Conservation (phyloP, 2,329 filamentous ascomycete genomes). For the Nakataea oryzae region DNA sequence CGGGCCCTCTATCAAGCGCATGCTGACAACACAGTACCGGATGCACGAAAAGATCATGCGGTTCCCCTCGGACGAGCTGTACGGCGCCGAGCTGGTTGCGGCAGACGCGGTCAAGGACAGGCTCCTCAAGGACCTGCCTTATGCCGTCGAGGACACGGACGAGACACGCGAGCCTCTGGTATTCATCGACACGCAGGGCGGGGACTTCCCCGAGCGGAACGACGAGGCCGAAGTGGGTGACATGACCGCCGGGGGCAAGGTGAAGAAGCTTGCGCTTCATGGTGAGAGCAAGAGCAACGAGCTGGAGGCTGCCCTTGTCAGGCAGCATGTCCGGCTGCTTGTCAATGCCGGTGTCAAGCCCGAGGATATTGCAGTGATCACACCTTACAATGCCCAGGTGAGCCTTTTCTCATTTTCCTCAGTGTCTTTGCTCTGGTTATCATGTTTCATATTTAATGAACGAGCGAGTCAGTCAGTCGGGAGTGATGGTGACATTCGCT, state of each 20-base stretch:
- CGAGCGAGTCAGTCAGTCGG: neutral
- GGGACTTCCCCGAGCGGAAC: slow-evolving; percentile 75
- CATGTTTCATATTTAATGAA: neutral
- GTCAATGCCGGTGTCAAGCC: slow-evolving; percentile 70
- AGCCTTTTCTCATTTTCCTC: slow-evolving; percentile 11
- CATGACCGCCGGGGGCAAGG: slow-evolving; percentile 16
- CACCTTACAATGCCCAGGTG: slow-evolving; percentile 91
- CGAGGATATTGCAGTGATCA: slow-evolving; percentile 85
- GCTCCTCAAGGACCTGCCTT: slow-evolving; percentile 67
- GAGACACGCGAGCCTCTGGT: slow-evolving; percentile 81
- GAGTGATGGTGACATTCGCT: neutral
- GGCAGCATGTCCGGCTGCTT: slow-evolving; percentile 63
- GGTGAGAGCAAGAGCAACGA: slow-evolving; percentile 78
- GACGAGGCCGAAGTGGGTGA: slow-evolving; percentile 39
- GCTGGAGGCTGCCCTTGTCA: slow-evolving; percentile 76
- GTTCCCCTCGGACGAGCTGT: slow-evolving; percentile 83
- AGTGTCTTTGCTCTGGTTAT: neutral
- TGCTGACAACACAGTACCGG: slow-evolving; percentile 94
- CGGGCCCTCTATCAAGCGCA: slow-evolving; percentile 74
- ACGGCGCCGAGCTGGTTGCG: slow-evolving; percentile 71
- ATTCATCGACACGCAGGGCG: slow-evolving; percentile 94
- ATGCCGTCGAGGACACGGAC: slow-evolving; percentile 64
- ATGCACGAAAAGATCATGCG: slow-evolving; percentile 97
- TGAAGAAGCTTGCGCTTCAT: slow-evolving; percentile 30
- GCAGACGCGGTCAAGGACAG: slow-evolving; percentile 68